Conservation (phyloP, 2,329 filamentous ascomycete genomes). For the Diaporthe eres region DNA sequence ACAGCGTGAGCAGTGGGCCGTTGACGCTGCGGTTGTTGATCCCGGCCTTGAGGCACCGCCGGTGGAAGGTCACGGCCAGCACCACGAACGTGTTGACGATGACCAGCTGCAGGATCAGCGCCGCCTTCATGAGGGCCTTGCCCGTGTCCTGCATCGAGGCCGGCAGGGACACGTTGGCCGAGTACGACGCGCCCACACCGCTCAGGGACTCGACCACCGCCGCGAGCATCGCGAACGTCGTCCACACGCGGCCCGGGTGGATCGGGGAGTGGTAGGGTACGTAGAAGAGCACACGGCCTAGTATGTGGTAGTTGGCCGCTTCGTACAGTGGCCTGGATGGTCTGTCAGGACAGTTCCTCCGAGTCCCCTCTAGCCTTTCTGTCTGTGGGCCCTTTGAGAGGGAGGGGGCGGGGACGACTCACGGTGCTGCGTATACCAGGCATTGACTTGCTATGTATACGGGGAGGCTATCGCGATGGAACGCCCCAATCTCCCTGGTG, state of each 20-base stretch:
- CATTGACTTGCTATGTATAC: slow-evolving; percentile 58
- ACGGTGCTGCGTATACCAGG: slow-evolving; percentile 55
- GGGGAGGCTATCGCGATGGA: slow-evolving; percentile 58
- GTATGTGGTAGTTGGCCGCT: slow-evolving; percentile 74
- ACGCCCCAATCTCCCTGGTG: slow-evolving; percentile 62
- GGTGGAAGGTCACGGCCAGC: slow-evolving; percentile 62
- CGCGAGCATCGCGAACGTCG: slow-evolving; percentile 62
- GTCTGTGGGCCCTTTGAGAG: too few relatives aligned
- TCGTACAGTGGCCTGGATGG: slow-evolving; percentile 69
- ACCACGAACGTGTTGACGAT: slow-evolving; percentile 61
- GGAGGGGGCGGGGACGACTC: slow-evolving; percentile 20
- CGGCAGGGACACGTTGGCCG: slow-evolving; percentile 54
- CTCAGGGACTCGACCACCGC: slow-evolving; percentile 63
- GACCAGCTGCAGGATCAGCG: slow-evolving; percentile 61
- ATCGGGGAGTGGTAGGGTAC: slow-evolving; percentile 71
- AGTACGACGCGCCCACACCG: slow-evolving; percentile 57
- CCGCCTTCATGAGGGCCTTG: slow-evolving; percentile 55
- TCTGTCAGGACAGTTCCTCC: slow-evolving; percentile 2
- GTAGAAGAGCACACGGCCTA: slow-evolving; percentile 73
- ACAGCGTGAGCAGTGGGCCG: slow-evolving; percentile 55
- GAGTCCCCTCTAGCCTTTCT: not conserved
- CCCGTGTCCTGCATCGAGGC: slow-evolving; percentile 51
- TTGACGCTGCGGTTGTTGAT: slow-evolving; percentile 43
- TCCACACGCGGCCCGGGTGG: slow-evolving; percentile 60
- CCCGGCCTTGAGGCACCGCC: slow-evolving; percentile 47